phyloP scores from a whole-genome alignment of 768 basidiomycete species.

The Hypsizygus marmoreus region DNA sequence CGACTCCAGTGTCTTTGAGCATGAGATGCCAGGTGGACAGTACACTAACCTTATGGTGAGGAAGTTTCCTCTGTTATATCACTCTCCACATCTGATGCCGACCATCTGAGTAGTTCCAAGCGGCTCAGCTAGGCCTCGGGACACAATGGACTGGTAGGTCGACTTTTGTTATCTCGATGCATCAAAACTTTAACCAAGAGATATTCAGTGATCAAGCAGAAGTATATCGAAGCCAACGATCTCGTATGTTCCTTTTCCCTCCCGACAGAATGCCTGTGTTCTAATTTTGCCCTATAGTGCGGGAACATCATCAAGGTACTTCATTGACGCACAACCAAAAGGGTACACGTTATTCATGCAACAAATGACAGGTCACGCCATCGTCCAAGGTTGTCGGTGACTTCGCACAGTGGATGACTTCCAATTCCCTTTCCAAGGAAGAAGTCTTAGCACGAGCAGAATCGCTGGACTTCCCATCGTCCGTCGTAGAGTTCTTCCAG shows the following conservation, averaged over 20 bases:
- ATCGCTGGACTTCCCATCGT: constrained; percentile 95
- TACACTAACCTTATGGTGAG: constrained; percentile 90
- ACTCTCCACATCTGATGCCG: constrained; percentile 14
- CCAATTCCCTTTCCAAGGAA: constrained; percentile 84
- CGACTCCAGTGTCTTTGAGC: constrained; percentile 97
- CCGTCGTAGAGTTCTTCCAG: constrained; percentile 98
- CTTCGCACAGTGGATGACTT: constrained; percentile 99
- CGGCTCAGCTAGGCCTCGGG: constrained; percentile 93
- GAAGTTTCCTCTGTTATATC: constrained; percentile 6
- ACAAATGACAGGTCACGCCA: constrained; percentile 74
- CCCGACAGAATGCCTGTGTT: constrained; percentile 10
- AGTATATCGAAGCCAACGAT: constrained; percentile 97
- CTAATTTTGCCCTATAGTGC: constrained; percentile 52
- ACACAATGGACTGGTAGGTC: constrained; percentile 87
- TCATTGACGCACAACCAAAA: neutral
- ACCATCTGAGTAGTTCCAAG: constrained; percentile 80
- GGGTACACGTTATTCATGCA: neutral
- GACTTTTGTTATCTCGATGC: constrained; percentile 7
- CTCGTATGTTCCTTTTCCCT: constrained; percentile 55
- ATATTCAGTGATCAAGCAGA: constrained; percentile 86
- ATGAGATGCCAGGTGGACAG: constrained; percentile 99
- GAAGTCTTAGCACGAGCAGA: constrained; percentile 88
- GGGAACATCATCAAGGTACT: constrained; percentile 92
- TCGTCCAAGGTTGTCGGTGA: constrained; percentile 99
- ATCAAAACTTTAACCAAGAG: constrained; percentile 12